These are phyloP conservation scores for Diaporthe ampelina DNA, from an alignment of 2,329 filamentous ascomycete genomes.

Conservation along the genomic window DNA sequence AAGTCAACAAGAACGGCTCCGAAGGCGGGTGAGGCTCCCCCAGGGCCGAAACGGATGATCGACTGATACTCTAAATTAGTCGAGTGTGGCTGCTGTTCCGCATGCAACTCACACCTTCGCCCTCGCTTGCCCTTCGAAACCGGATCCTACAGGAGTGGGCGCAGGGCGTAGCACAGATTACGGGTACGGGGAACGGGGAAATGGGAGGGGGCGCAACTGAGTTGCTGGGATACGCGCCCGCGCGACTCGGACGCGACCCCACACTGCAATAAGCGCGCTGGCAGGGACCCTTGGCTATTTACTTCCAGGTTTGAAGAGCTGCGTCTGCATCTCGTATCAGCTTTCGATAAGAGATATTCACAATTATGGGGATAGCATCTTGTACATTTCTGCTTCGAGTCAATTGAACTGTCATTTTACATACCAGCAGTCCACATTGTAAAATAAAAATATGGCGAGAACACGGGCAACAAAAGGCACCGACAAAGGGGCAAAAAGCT, in stretches of 20 bases:
- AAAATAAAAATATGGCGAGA: slow-evolving; percentile 59
- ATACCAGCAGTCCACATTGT: not conserved
- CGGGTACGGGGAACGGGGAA: slow-evolving; percentile 28
- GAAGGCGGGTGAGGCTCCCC: slow-evolving; percentile 23
- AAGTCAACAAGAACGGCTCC: slow-evolving; percentile 20
- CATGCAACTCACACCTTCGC: slow-evolving; percentile 28
- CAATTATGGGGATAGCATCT: slow-evolving; percentile 6
- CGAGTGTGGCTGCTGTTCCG: slow-evolving; percentile 26
- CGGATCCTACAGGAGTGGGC: slow-evolving; percentile 28
- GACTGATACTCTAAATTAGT: slow-evolving; percentile 29
- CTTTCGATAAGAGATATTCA: slow-evolving; percentile 6
- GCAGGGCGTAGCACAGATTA: slow-evolving; percentile 27
- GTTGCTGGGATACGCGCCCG: slow-evolving; percentile 20
- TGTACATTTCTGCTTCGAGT: not conserved
- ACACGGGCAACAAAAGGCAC: slow-evolving; percentile 63
- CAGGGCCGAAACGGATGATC: slow-evolving; percentile 27
- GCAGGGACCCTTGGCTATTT: slow-evolving; percentile 23
- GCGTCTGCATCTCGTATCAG: slow-evolving; percentile 13
- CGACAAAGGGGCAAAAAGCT: slow-evolving; percentile 46
- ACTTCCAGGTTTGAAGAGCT: slow-evolving; percentile 2
- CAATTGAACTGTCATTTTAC: not conserved
- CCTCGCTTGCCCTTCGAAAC: slow-evolving; percentile 9
- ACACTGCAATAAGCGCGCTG: slow-evolving; percentile 16
- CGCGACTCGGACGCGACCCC: slow-evolving; percentile 33
- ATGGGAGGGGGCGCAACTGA: slow-evolving; percentile 9